Percentiles rank a stretch among this genome's conserved stretches.
Evolutionary conservation across 768 basidiomycete species (phyloP).

Genomic region (Boletus rubropictus): DNA sequence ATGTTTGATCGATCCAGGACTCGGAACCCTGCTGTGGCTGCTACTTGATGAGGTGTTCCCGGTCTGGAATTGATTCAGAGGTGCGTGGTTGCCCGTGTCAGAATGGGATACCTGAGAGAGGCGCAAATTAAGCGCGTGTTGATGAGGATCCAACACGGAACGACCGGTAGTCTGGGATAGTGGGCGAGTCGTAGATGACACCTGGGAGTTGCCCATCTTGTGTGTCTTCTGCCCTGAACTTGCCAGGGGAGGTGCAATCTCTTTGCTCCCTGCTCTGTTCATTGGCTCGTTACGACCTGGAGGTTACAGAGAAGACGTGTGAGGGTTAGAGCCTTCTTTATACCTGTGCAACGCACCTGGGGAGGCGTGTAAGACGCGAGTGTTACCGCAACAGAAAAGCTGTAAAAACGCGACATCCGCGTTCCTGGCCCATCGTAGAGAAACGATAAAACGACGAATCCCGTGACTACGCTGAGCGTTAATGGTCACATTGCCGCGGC

Average conservation of each 20-base stretch:
- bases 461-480: neutral
- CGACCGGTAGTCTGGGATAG: slow-evolving; percentile 1
- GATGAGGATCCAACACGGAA: slow-evolving; percentile 12
- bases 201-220: slow-evolving; percentile 11
- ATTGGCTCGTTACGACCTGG: slow-evolving; percentile 4
- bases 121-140: slow-evolving; percentile 3
- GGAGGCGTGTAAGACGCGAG: slow-evolving; percentile 14
- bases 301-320: neutral
- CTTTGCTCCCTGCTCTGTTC: slow-evolving; percentile 6
- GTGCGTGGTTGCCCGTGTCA: neutral
- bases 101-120: slow-evolving; percentile 13
- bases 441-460: neutral
- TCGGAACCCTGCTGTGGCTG: neutral
- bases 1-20: slow-evolving; percentile 7
- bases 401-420: slow-evolving; percentile 19
- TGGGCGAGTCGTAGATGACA: slow-evolving; percentile 1
- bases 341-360: slow-evolving; percentile 11
- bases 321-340: slow-evolving; percentile 7
- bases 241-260: neutral
- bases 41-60: slow-evolving; percentile 6
- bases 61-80: slow-evolving; percentile 17
- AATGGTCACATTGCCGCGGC: too few relatives aligned
- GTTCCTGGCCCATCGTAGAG: slow-evolving; percentile 7
- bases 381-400: neutral
- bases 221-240: slow-evolving; percentile 7